These are phyloP conservation scores for Phaffia australis DNA, from an alignment of 768 basidiomycete genomes.

Conservation along the genomic window DNA sequence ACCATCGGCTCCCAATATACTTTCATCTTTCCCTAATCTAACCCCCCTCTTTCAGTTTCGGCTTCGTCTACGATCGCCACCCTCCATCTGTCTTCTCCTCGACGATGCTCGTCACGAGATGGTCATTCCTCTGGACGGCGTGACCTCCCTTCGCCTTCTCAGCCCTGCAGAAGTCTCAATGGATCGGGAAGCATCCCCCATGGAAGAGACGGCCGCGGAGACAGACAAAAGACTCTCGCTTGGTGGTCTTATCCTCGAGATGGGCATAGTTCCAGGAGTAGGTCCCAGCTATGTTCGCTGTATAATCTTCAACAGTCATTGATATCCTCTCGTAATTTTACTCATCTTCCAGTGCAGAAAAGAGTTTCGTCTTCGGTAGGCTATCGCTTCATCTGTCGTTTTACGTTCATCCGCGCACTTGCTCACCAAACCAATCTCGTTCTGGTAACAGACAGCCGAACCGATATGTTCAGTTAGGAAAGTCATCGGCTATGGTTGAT, in stretches of 20 bases:
- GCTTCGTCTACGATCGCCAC: slow-evolving; percentile 10
- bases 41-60: slow-evolving; percentile 10
- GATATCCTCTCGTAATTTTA: background rate
- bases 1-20: background rate
- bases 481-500: background rate
- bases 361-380: slow-evolving; percentile 20
- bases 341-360: slow-evolving; percentile 14
- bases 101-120: slow-evolving; percentile 24
- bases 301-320: background rate
- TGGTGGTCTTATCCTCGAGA: slow-evolving; percentile 17
- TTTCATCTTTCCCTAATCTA: background rate
- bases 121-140: slow-evolving; percentile 14
- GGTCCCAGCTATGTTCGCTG: background rate
- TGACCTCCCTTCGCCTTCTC: slow-evolving; percentile 20
- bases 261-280: slow-evolving; percentile 20
- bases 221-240: slow-evolving; percentile 9
- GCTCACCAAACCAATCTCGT: background rate
- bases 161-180: background rate
- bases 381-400: background rate
- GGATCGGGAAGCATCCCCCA: background rate
- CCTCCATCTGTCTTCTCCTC: slow-evolving; percentile 20
- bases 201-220: background rate
- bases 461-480: slow-evolving; percentile 15
- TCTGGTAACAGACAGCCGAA: slow-evolving; percentile 14
- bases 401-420: background rate